These are phyloP conservation scores for Aspergillus unguis DNA, from an alignment of 2,329 filamentous ascomycete genomes.

Conservation along the genomic window DNA sequence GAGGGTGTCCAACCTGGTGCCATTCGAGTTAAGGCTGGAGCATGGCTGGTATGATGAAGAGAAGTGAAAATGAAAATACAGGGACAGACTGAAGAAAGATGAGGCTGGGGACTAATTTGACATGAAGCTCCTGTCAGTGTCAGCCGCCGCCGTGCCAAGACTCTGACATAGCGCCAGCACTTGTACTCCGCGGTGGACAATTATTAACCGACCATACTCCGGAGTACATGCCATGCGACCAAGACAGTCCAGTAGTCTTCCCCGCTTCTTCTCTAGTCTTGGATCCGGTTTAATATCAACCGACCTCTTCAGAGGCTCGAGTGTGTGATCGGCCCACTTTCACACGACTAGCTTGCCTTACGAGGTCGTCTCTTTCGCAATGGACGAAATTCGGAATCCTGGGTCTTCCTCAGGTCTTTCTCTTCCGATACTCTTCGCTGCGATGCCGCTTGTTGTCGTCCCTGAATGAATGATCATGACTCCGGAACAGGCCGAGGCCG, in stretches of 20 bases:
- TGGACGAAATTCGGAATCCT: not conserved
- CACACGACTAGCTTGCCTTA: slow-evolving; percentile 2
- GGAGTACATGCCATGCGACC: too few species aligned
- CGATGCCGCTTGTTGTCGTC: slow-evolving; percentile 15
- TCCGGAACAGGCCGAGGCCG: slow-evolving; percentile 25
- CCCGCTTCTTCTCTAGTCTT: slow-evolving; percentile 6
- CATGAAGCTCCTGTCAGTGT: slow-evolving; percentile 2
- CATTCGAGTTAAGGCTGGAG: slow-evolving; percentile 25
- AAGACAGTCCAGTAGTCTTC: not conserved
- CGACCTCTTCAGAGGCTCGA: slow-evolving; percentile 3
- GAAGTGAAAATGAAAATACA: not conserved
- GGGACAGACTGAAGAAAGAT: not conserved
- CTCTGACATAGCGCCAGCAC: too few species aligned
- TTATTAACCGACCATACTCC: too few species aligned
- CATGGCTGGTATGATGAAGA: slow-evolving; percentile 1
- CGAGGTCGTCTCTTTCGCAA: slow-evolving; percentile 11
- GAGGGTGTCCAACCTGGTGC: slow-evolving; percentile 24
- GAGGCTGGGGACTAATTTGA: not conserved
- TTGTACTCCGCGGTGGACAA: too few species aligned
- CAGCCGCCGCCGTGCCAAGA: not conserved
- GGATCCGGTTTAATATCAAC: slow-evolving; percentile 2
- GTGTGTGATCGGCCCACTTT: slow-evolving; percentile 11
- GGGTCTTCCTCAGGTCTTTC: not conserved
- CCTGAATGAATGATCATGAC: slow-evolving; percentile 22
- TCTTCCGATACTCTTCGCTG: slow-evolving; percentile 4